These are phyloP conservation scores for Plasmodium ovale DNA, from an alignment of 169 alveolate species.

Conservation along the genomic window DNA sequence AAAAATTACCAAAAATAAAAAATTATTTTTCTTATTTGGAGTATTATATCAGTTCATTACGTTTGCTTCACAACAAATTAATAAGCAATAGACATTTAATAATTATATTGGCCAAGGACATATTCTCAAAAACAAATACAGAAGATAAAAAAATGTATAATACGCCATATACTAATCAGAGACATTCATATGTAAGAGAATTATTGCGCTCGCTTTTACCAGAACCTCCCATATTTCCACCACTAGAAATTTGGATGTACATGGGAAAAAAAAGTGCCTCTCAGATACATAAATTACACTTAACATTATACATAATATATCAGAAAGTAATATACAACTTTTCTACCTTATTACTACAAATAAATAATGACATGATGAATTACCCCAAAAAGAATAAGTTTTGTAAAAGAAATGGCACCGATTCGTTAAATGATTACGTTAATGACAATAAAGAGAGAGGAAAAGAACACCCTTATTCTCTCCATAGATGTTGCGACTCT, in stretches of 20 bases:
- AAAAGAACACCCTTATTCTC: background rate
- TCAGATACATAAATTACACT: constrained; percentile 54
- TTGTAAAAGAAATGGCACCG: constrained; percentile 21
- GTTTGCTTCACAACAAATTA: constrained; percentile 44
- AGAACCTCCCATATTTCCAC: constrained; percentile 68
- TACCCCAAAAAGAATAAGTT: constrained; percentile 5
- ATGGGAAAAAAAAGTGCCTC: constrained; percentile 41
- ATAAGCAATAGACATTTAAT: constrained; percentile 50
- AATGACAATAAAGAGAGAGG: constrained; percentile 11
- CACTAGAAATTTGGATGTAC: constrained; percentile 44
- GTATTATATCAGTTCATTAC: constrained; percentile 53
- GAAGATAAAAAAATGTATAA: constrained; percentile 10
- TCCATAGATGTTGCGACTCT: background rate
- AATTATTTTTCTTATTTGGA: constrained; percentile 62
- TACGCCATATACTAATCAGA: background rate
- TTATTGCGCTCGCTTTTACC: constrained; percentile 55
- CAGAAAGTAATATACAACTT: constrained; percentile 61
- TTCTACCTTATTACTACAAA: constrained; percentile 56
- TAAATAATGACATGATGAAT: constrained; percentile 35
- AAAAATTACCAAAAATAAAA: constrained; percentile 26
- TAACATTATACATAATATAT: constrained; percentile 66
- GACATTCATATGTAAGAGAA: constrained; percentile 44
- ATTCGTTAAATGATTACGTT: constrained; percentile 47
- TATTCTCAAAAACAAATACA: constrained; percentile 19
- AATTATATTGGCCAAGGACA: constrained; percentile 56